Base-by-base conservation (phyloP, 257 asterid species). In the Penstemon eatonii region DNA sequence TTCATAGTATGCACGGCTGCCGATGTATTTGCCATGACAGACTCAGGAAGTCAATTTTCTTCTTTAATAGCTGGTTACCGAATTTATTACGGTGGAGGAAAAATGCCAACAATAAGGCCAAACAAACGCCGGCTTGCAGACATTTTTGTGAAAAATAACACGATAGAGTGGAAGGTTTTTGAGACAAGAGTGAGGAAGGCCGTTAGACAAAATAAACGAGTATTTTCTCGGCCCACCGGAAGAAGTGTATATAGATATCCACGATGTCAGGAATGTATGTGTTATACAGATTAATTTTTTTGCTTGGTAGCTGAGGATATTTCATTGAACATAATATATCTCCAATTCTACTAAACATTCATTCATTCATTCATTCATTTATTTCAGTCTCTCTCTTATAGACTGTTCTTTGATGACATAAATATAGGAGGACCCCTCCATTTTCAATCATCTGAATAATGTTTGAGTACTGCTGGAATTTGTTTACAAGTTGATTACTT, bases 41-140 rank as follows among this genome's bases (percentile, higher is more conserved):
- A 94, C 80, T 89, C 99, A 0, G 99, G 99, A 38, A 94, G 99
- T 73, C 97, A 91, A 66, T 91, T 94, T 78, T 94, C 99, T 36
- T 94, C 97, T 15, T 74, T 94, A 72, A 72, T 91, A 66, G 95
- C 96, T 39, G 99, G 99, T 55, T 94, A 87, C 78, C 78, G 99
- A 61, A 77, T 91, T 65, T 94, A 94, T 60, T 91, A 78, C 52
- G 99, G 99, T 2, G 85, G 89, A 5, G 99, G 99, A 0, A 78
- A 77, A 71, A 89, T 84, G 96, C 85, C 99, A 13, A 87, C 99
- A n/a, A 89, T 94, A 73, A 84, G 96, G 18, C 99, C 99, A 63
- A 94, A 94, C 83, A 94, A 91, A 69, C 92, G 99, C 46, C 80
- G 97, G 43, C 96, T 94, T 49, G 96, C 99, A 11, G 97, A 91